phyloP scores from a whole-genome alignment of 179 eudicot genomes.

The Beta lomatogona region DNA sequence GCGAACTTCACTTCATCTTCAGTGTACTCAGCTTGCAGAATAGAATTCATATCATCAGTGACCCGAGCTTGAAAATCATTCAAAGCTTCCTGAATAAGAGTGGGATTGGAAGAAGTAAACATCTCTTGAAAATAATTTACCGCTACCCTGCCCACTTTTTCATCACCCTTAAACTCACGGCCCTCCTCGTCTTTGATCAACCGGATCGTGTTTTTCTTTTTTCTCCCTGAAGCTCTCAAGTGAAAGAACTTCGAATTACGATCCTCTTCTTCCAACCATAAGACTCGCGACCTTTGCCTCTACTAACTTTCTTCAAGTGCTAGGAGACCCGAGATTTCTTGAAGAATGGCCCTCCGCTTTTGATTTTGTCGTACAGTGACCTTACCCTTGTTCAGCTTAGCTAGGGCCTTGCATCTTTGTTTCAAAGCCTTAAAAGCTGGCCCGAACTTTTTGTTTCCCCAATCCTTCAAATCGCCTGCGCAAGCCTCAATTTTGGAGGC shows the following conservation, averaged over 20 bases:
- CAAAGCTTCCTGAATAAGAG: rapidly evolving
- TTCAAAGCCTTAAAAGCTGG: background rate
- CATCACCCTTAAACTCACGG: background rate
- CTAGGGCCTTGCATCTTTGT: background rate
- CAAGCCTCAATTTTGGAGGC: background rate
- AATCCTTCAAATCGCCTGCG: background rate
- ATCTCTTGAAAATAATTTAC: background rate
- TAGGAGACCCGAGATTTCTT: background rate
- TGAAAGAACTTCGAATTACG: background rate
- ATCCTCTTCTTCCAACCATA: conserved; percentile 1
- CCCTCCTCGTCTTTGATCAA: background rate
- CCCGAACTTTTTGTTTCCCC: background rate
- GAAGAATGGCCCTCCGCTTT: background rate
- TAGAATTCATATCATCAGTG: background rate
- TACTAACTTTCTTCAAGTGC: background rate
- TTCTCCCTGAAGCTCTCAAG: background rate
- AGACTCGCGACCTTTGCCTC: background rate
- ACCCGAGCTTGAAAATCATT: no score
- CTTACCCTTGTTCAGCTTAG: background rate
- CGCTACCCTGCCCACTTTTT: background rate
- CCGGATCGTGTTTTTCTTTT: background rate
- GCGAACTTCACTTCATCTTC: no score
- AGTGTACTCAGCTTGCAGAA: no score
- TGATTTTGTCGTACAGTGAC: background rate
- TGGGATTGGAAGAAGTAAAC: background rate